Conservation (phyloP, 768 basidiomycete species). For the Boletellus ananiceps region DNA sequence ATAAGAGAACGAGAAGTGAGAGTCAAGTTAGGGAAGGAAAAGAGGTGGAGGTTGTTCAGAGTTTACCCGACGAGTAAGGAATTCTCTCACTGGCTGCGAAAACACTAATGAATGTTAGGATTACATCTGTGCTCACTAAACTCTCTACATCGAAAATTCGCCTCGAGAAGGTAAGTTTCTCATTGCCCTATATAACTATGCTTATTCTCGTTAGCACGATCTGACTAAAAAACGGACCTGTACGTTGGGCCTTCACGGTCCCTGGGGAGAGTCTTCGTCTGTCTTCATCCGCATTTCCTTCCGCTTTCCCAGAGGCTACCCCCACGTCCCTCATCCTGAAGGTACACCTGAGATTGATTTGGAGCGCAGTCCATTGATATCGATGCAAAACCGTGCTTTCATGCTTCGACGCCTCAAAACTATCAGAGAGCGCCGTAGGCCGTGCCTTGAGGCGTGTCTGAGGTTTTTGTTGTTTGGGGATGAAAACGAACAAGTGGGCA, state of each 20-base stretch:
- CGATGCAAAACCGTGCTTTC: conserved; percentile 68
- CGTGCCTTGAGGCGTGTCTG: conserved; percentile 81
- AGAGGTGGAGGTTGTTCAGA: conserved; percentile 39
- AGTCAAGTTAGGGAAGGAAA: conserved; percentile 35
- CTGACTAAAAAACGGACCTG: conserved; percentile 71
- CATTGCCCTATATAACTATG: background rate
- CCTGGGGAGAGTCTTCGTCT: conserved; percentile 84
- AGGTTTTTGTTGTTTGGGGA: conserved; percentile 72
- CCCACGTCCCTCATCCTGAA: conserved; percentile 54
- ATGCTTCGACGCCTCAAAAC: conserved; percentile 73
- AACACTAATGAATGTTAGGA: conserved; percentile 37
- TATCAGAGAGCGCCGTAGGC: conserved; percentile 67
- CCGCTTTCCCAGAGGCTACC: conserved; percentile 83
- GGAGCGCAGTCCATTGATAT: conserved; percentile 78
- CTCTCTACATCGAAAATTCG: conserved; percentile 68
- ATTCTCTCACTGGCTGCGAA: background rate
- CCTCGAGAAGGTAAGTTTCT: conserved; percentile 69
- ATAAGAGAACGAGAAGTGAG: conserved; percentile 43
- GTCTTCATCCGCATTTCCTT: conserved; percentile 88
- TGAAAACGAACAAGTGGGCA: conserved; percentile 49
- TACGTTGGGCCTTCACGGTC: conserved; percentile 82
- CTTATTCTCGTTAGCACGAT: conserved; percentile 46
- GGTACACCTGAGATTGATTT: conserved; percentile 74
- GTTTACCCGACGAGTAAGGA: conserved; percentile 71
- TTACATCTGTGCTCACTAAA: conserved; percentile 66